Evolutionary conservation across 345 rosid species (phyloP).

Genomic region (Eucalyptus fibrosa): DNA sequence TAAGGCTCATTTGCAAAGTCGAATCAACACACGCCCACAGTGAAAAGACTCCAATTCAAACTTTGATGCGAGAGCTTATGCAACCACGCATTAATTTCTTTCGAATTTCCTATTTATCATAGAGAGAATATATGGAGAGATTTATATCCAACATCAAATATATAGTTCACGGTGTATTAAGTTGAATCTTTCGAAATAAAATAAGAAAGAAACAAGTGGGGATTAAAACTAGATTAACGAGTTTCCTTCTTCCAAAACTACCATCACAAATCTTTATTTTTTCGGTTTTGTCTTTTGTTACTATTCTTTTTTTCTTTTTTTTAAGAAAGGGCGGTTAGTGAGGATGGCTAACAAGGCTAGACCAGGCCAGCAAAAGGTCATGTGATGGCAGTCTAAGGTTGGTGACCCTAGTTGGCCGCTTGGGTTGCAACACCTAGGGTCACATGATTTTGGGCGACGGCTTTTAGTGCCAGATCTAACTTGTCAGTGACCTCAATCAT

Average conservation of each 20-base stretch:
- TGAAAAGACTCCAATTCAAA: background rate
- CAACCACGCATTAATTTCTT: background rate
- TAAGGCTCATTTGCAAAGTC: no score
- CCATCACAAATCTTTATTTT: no score
- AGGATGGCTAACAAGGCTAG: no score
- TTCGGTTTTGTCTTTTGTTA: no score
- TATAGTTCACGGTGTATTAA: background rate
- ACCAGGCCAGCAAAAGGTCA: background rate
- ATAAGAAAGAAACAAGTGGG: no score
- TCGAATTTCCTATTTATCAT: background rate
- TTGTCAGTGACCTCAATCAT: fast-evolving
- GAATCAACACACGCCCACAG: fast-evolving
- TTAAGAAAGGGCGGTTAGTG: no score
- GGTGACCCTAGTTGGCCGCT: background rate
- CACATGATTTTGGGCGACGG: background rate
- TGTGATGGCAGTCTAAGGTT: background rate
- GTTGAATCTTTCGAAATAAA: no score
- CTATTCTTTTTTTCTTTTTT: no score
- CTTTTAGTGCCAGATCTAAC: fast-evolving
- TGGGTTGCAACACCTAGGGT: background rate
- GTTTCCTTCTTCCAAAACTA: no score
- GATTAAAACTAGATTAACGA: no score
- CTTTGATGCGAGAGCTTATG: background rate
- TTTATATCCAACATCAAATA: background rate
- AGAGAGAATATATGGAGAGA: background rate